These are phyloP conservation scores for Thoreauomyces humboldtii DNA, from an alignment of 192 early-diverging fungal species.

Conservation along the genomic window DNA sequence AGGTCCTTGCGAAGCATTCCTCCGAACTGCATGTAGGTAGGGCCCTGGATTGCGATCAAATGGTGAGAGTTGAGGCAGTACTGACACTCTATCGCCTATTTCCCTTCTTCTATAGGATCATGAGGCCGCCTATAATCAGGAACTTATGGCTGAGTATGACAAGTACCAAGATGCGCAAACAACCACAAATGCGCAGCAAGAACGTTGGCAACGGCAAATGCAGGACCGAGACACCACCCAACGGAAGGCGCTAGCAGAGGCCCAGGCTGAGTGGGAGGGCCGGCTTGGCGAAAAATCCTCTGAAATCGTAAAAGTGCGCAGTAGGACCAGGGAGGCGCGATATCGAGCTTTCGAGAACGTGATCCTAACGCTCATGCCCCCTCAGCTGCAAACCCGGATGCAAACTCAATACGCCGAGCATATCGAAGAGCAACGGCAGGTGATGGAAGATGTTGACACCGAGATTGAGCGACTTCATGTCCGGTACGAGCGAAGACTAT, in stretches of 20 bases:
- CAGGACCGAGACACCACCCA: constrained; percentile 33
- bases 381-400: constrained; percentile 47
- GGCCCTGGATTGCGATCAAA: not conserved
- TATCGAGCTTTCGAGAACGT: too few species aligned
- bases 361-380: too few species aligned
- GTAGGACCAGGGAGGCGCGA: too few species aligned
- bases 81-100: too few species aligned
- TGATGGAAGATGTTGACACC: constrained; percentile 47
- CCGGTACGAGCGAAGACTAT: constrained; percentile 48
- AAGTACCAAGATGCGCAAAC: constrained; percentile 50
- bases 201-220: constrained; percentile 47
- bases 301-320: constrained; percentile 48
- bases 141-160: constrained; percentile 61
- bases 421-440: constrained; percentile 43
- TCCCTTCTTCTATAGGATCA: constrained; percentile 35
- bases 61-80: too few species aligned
- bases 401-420: constrained; percentile 40
- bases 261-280: constrained; percentile 45
- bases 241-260: constrained; percentile 28
- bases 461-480: constrained; percentile 42
- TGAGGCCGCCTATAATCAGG: constrained; percentile 52
- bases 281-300: constrained; percentile 35
- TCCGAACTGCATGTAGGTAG: constrained; percentile 48
- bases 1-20: constrained; percentile 29
- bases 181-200: constrained; percentile 36